These are phyloP conservation scores for Ogataea saltuana DNA, from an alignment of 805 yeast species.

Conservation along the genomic window DNA sequence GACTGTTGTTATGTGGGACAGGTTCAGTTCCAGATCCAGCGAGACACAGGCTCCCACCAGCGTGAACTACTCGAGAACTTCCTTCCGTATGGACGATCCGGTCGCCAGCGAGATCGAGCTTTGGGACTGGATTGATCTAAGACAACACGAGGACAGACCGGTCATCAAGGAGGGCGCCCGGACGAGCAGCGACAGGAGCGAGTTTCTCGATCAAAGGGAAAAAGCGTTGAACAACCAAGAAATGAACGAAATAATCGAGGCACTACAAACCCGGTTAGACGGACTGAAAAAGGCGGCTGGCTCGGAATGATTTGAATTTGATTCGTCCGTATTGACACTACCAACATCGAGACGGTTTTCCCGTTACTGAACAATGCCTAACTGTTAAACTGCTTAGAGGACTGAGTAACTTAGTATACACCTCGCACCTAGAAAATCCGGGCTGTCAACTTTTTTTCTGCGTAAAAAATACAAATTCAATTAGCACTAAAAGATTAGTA, in stretches of 20 bases:
- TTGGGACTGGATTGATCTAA: conserved; percentile 69
- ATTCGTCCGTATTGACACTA: background rate
- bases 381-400: no score
- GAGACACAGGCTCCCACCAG: conserved; percentile 13
- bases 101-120: conserved; percentile 56
- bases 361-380: no score
- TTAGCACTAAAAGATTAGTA: background rate
- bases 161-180: no score
- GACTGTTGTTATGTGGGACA: conserved; percentile 24
- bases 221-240: conserved; percentile 37
- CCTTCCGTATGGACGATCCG: conserved; percentile 29
- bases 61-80: background rate
- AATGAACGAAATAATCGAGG: conserved; percentile 45
- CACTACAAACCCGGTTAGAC: conserved; percentile 45
- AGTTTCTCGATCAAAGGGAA: background rate
- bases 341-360: no score
- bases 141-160: conserved; percentile 29
- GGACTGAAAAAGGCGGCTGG: conserved; percentile 29
- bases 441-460: background rate
- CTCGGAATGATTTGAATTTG: background rate
- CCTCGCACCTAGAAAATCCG: no score
- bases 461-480: background rate
- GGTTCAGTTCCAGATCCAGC: conserved; percentile 7
- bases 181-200: no score
- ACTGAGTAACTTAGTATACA: background rate